These are phyloP conservation scores for Wickerhamomyces alni DNA, from an alignment of 805 yeast species.

Conservation along the genomic window DNA sequence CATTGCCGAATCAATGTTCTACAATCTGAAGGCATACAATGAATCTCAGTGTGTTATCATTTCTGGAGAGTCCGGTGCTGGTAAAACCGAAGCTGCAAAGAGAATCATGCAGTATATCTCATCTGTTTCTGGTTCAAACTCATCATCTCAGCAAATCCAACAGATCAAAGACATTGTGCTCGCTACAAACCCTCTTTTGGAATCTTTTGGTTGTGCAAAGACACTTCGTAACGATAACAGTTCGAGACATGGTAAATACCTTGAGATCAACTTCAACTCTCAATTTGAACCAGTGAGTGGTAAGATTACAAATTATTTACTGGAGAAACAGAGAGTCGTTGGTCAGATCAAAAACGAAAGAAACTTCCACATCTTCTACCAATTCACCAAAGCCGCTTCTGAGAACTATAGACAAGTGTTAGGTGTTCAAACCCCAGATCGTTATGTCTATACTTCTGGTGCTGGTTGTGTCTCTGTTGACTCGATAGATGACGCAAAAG, in stretches of 20 bases:
- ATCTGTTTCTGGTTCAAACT: conserved; percentile 67
- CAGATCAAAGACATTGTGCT: conserved; percentile 94
- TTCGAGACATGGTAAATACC: conserved; percentile 88
- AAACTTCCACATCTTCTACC: conserved; percentile 96
- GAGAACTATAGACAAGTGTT: conserved; percentile 74
- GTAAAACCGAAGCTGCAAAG: conserved; percentile 97
- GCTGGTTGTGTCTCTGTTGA: conserved; percentile 83
- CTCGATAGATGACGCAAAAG: conserved; percentile 77
- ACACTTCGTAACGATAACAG: conserved; percentile 85
- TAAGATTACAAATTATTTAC: conserved; percentile 87
- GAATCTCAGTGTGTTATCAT: conserved; percentile 97
- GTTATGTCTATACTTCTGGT: conserved; percentile 81
- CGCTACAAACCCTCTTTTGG: conserved; percentile 91
- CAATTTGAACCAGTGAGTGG: conserved; percentile 90
- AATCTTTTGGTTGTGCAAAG: conserved; percentile 91
- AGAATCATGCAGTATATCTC: conserved; percentile 97
- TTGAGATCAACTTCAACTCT: conserved; percentile 82
- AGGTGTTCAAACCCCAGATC: conserved; percentile 93
- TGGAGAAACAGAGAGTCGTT: conserved; percentile 97
- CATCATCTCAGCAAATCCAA: conserved; percentile 64
- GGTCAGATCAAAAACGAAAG: conserved; percentile 89
- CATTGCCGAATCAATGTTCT: conserved; percentile 95
- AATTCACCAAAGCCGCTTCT: conserved; percentile 86
- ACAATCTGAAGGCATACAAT: conserved; percentile 87
- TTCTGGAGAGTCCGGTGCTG: conserved; percentile 97